Evolutionary conservation across 1,284 basidiomycete species (phyloP).

Genomic region (Ustilago nuda): DNA sequence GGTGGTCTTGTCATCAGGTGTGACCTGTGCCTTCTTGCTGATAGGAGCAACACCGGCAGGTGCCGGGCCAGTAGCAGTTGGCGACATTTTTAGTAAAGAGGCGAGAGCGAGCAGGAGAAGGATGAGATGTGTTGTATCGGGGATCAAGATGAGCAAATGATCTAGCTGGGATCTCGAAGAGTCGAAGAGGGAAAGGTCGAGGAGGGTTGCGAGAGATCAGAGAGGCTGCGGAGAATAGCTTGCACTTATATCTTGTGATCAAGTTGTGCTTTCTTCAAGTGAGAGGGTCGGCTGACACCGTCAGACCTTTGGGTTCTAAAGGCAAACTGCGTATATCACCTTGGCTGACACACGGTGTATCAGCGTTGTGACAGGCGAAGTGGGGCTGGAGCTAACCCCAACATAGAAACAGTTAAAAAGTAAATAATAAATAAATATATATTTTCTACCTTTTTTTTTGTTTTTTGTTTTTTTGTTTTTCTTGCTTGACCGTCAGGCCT

Average conservation of each 20-base stretch:
- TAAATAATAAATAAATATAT: no score
- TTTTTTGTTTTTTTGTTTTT: not conserved
- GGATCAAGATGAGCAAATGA: not conserved
- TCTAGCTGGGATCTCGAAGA: not conserved
- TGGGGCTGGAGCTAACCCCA: not conserved
- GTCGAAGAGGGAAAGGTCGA: not conserved
- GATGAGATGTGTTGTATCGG: not conserved
- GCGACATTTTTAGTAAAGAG: constrained; percentile 9
- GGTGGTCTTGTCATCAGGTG: constrained; percentile 57
- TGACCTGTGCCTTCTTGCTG: constrained; percentile 36
- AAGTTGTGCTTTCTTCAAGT: not conserved
- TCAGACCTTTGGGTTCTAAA: not conserved
- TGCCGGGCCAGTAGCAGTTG: constrained; percentile 12
- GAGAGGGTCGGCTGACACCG: not conserved
- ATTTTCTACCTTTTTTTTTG: not conserved
- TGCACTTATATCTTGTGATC: not conserved
- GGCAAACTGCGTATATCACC: constrained; percentile 1
- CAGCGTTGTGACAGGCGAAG: not conserved
- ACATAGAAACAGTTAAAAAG: not conserved
- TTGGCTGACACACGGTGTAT: not conserved
- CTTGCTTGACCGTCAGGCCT: no score
- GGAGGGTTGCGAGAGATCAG: not conserved
- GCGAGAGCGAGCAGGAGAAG: not conserved
- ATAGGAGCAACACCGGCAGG: constrained; percentile 1
- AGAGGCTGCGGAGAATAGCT: not conserved